Percentiles rank a stretch among this genome's conserved stretches.
Conservation (phyloP, 768 basidiomycete genomes). For the Gymnopilus junonius region DNA sequence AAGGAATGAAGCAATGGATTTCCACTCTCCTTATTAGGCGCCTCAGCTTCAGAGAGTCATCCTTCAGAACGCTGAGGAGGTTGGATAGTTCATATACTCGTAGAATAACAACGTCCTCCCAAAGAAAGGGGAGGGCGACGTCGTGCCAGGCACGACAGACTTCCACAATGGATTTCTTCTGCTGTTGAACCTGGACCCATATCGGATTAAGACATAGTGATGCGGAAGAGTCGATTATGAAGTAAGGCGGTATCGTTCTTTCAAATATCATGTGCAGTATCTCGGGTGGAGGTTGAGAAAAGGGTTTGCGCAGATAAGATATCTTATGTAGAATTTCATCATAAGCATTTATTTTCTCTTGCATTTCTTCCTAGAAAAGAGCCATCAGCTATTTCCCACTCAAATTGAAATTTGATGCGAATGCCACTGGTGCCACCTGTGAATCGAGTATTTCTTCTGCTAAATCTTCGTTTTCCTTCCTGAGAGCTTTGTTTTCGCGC, state of each 20-base stretch:
- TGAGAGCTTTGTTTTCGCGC: not conserved
- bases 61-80: constrained; percentile 22
- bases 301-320: constrained; percentile 9
- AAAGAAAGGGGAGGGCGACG: constrained; percentile 27
- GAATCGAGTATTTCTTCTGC: not conserved
- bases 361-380: not conserved
- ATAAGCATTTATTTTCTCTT: not conserved
- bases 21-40: not conserved
- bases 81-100: constrained; percentile 24
- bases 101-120: constrained; percentile 28
- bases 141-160: constrained; percentile 33
- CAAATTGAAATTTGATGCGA: not conserved
- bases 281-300: constrained; percentile 26
- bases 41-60: not conserved
- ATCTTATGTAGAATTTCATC: not conserved
- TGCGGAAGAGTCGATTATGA: constrained; percentile 21
- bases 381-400: not conserved
- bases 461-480: not conserved
- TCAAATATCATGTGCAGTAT: constrained; percentile 28
- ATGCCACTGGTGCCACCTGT: not conserved
- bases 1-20: constrained; percentile 1
- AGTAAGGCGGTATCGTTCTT: constrained; percentile 25
- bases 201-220: constrained; percentile 19
- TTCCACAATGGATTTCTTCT: constrained; percentile 22
- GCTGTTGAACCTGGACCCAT: constrained; percentile 25